A percentile compares a stretch with the other conserved stretches of the same genome.
Conservation (phyloP, 352 stramenopile species). For the Globisporangium abappressorium region DNA sequence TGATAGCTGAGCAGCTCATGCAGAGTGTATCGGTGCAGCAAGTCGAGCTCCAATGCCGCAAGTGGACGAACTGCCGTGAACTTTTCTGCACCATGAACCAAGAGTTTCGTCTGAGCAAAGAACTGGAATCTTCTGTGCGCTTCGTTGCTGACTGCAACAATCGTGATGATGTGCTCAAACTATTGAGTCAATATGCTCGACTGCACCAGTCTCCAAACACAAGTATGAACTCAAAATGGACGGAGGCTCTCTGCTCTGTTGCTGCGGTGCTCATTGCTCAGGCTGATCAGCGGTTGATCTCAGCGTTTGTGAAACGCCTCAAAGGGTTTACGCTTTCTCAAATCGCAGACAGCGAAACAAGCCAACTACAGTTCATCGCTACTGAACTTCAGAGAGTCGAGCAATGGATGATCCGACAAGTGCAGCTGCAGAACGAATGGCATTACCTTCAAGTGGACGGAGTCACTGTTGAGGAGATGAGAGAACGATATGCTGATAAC, state of each 20-base stretch:
- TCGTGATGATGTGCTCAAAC: conserved; percentile 19
- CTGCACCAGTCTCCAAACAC: conserved; percentile 18
- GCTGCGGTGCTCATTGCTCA: conserved; percentile 16
- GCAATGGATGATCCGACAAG: conserved; percentile 60
- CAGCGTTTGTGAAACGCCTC: conserved; percentile 1
- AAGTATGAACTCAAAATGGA: conserved; percentile 18
- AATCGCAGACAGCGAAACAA: not conserved
- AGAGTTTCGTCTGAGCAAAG: not conserved
- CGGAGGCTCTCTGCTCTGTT: conserved; percentile 10
- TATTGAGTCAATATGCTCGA: conserved; percentile 2
- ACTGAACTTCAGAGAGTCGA: conserved; percentile 42
- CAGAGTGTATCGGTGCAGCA: conserved; percentile 27
- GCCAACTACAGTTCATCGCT: conserved; percentile 30
- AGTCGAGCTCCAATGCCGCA: conserved; percentile 30
- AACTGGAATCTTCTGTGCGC: conserved; percentile 13
- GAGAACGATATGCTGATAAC: conserved; percentile 54
- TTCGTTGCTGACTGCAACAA: conserved; percentile 22
- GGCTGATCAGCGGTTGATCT: not conserved
- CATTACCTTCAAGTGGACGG: conserved; percentile 41
- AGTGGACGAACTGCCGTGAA: conserved; percentile 23
- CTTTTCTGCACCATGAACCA: conserved; percentile 26
- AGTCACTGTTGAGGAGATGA: conserved; percentile 39
- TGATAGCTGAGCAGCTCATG: conserved; percentile 38
- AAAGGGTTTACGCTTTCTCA: not conserved
- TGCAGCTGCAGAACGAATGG: conserved; percentile 69